Evolutionary conservation across 177 flowering plant genomes (phyloP).

Genomic region (Vitis hybrid): DNA sequence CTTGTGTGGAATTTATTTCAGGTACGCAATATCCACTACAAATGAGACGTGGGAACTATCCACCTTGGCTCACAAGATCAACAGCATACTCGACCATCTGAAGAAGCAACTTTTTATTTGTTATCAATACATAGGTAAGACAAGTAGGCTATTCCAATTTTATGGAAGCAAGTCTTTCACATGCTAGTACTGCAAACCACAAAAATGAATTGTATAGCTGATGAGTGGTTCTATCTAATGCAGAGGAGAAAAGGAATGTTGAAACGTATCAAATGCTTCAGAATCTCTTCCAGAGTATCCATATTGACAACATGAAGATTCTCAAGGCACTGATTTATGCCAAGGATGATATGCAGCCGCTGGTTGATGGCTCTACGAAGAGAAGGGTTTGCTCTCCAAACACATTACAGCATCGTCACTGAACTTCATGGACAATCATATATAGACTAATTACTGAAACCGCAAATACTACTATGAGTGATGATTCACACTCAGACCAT

Average conservation of each 20-base stretch:
- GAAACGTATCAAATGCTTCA: constrained; percentile 38
- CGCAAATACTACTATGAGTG: too few relatives aligned
- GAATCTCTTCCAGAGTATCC: constrained; percentile 34
- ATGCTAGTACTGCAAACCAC: background rate
- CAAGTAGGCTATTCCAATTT: background rate
- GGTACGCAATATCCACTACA: constrained; percentile 34
- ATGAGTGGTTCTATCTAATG: constrained; percentile 5
- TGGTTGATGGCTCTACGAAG: constrained; percentile 38
- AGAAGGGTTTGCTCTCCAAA: constrained; percentile 39
- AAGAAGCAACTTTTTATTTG: constrained; percentile 30
- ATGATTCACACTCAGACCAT: too few relatives aligned
- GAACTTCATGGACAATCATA: background rate
- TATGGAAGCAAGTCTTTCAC: too few relatives aligned
- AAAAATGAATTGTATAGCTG: background rate
- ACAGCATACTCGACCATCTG: constrained; percentile 45
- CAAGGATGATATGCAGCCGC: constrained; percentile 51
- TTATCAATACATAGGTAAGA: constrained; percentile 39
- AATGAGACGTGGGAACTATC: constrained; percentile 65
- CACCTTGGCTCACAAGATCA: constrained; percentile 55
- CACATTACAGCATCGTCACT: background rate
- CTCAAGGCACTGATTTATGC: constrained; percentile 44
- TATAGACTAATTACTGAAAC: too few relatives aligned
- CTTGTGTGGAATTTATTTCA: constrained; percentile 12
- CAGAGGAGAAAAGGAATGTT: constrained; percentile 41
- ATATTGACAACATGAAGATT: constrained; percentile 49